phyloP scores from a whole-genome alignment of 345 rosid species.

The Geranium rotundifolium region DNA sequence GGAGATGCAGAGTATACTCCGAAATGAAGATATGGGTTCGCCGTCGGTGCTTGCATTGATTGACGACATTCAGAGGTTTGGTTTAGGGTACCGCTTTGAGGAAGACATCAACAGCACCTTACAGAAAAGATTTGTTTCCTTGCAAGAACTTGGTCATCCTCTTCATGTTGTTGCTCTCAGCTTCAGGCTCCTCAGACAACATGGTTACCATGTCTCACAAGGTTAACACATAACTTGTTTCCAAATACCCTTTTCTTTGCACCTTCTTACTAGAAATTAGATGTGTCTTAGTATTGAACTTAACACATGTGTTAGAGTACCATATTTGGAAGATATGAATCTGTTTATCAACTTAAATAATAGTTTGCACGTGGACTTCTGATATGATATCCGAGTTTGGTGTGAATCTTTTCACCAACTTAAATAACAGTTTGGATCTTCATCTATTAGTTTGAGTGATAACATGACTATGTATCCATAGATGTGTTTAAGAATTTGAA shows the following conservation, averaged over 20 bases:
- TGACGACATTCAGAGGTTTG: constrained; percentile 35
- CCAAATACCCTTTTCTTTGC: too few species aligned
- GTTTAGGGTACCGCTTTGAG: constrained; percentile 22
- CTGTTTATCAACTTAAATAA: too few species aligned
- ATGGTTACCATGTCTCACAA: constrained; percentile 26
- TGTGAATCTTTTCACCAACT: neutral
- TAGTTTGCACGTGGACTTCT: too few species aligned
- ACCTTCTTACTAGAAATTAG: too few species aligned
- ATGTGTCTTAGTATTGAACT: too few species aligned
- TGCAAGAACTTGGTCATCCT: neutral
- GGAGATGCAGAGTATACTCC: constrained; percentile 15
- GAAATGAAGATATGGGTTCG: constrained; percentile 6
- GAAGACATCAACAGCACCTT: constrained; percentile 19
- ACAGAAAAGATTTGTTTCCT: constrained; percentile 1
- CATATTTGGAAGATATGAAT: too few species aligned
- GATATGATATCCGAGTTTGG: too few species aligned
- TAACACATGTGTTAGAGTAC: too few species aligned
- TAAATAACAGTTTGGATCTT: neutral
- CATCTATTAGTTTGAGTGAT: neutral
- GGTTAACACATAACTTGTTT: constrained; percentile 11
- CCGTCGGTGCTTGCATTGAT: constrained; percentile 19
- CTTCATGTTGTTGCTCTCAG: constrained; percentile 25
- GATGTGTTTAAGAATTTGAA: constrained; percentile 23
- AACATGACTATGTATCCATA: constrained; percentile 4
- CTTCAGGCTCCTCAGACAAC: constrained; percentile 38